Conservation (phyloP, 2,329 filamentous ascomycete species). For the Aspergillus sp. region DNA sequence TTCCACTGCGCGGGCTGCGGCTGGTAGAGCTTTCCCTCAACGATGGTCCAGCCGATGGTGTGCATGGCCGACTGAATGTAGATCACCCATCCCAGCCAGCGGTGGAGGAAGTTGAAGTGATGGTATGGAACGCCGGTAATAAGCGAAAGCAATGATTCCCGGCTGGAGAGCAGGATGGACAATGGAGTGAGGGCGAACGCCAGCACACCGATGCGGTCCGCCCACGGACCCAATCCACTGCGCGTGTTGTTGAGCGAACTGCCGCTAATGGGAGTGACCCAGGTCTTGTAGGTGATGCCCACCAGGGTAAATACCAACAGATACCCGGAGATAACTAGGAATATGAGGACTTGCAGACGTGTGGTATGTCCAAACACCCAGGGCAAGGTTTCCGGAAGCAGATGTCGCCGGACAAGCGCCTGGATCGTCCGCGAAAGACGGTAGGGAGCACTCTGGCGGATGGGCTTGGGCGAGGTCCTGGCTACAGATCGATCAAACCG, state of each 20-base stretch:
- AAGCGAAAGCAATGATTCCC: conserved; percentile 69
- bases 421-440: conserved; percentile 43
- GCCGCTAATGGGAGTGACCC: conserved; percentile 68
- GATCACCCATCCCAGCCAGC: conserved; percentile 74
- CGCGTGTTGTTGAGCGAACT: conserved; percentile 64
- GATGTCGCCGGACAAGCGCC: conserved; percentile 50
- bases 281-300: conserved; percentile 67
- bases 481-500: conserved; percentile 8
- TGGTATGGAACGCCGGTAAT: conserved; percentile 75
- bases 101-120: conserved; percentile 75
- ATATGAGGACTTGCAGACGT: conserved; percentile 65
- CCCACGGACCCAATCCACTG: conserved; percentile 65
- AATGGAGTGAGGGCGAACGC: conserved; percentile 75
- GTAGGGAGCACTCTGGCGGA: conserved; percentile 22
- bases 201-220: conserved; percentile 68
- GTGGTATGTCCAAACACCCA: conserved; percentile 67
- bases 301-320: conserved; percentile 69
- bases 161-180: conserved; percentile 65
- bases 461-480: conserved; percentile 27
- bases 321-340: conserved; percentile 62
- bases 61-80: conserved; percentile 68
- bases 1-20: conserved; percentile 65
- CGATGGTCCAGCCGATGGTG: conserved; percentile 69
- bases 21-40: conserved; percentile 68
- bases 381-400: conserved; percentile 63